A percentile compares a stretch with the other conserved stretches of the same genome.
These are phyloP conservation scores for Rheum nobile DNA, from an alignment of 148 eudicot species.

Conservation along the genomic window DNA sequence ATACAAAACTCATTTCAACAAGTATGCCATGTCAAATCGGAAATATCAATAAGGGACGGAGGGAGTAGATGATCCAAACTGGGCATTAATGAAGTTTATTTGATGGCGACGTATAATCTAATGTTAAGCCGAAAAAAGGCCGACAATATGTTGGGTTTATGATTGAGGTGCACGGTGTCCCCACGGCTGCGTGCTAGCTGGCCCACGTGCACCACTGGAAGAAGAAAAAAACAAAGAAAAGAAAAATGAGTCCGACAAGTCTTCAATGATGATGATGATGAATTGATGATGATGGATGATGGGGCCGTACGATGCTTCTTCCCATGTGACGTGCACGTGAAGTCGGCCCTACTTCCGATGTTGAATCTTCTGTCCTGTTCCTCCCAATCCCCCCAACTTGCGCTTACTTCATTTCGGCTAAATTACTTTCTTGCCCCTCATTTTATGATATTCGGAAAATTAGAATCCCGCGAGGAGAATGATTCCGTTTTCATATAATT, in stretches of 20 bases:
- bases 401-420: background rate
- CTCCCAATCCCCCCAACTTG: background rate
- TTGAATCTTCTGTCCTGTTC: conserved; percentile 1
- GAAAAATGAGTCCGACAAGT: background rate
- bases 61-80: too few relatives aligned
- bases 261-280: conserved; percentile 3
- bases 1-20: too few relatives aligned
- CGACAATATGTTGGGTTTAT: conserved; percentile 7
- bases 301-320: conserved; percentile 6
- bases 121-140: background rate
- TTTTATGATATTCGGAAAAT: too few relatives aligned
- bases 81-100: background rate
- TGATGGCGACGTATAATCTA: conserved; percentile 4
- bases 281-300: background rate
- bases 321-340: conserved; percentile 10
- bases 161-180: conserved; percentile 7
- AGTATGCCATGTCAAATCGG: too few relatives aligned
- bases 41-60: too few relatives aligned
- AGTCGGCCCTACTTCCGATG: conserved; percentile 4
- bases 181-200: conserved; percentile 7
- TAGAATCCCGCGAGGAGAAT: too few relatives aligned
- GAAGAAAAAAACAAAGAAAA: background rate
- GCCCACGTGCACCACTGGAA: background rate
- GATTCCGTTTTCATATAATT: too few relatives aligned
- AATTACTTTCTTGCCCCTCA: background rate